Evolutionary conservation across 1,284 basidiomycete species (phyloP), one percentile per base, ranked within the genome.

Genomic region (Melampsora americana): DNA sequence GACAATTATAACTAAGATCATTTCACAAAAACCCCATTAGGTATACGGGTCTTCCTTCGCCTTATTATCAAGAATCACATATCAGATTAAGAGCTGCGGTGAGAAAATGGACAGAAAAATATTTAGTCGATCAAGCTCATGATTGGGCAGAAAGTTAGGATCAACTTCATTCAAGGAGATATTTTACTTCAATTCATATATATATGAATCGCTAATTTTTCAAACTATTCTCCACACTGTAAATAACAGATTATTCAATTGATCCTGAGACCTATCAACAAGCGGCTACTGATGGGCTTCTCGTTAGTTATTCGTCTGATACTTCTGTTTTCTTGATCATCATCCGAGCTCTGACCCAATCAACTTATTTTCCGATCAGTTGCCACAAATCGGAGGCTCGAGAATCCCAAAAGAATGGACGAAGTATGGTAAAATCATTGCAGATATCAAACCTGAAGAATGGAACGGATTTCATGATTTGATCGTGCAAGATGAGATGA

Each of bases 401-500:
- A 46, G 32, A 23, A 76, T 76, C 32, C 73, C 73, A 20, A 68
- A 69, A 69, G 73, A 76, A 39, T 76, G 73, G 73, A 68, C 59
- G 11, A 46, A 69, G 44, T 44, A 76, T 44, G 73, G 66, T 16
- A 76, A 68, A 68, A 76, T 76, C n/a, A 76, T 76, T 28, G 73
- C 65, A 26, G 73, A 69, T 65, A 76, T 76, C 20, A 28, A 66
- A 6, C 66, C 66, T 20, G 73, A 76, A 50, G 73, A 76, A 42
- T 76, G 73, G 73, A 66, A 76, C 46, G 72, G 72, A 5, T 75
- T 75, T 62, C 79, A 80, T 78, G 78, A 64, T 35, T 68, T 75
- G n/a, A 62, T 75, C 56, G 35, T 75, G 18, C 72, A 75, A 32
- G 72, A 75, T 68, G 72, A 75, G 50, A 32, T 75, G 35, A 26